Evolutionary conservation across 2,329 filamentous ascomycete genomes (phyloP), one percentile per base, ranked within the genome.

Genomic region (Aureobasidium zeae): DNA sequence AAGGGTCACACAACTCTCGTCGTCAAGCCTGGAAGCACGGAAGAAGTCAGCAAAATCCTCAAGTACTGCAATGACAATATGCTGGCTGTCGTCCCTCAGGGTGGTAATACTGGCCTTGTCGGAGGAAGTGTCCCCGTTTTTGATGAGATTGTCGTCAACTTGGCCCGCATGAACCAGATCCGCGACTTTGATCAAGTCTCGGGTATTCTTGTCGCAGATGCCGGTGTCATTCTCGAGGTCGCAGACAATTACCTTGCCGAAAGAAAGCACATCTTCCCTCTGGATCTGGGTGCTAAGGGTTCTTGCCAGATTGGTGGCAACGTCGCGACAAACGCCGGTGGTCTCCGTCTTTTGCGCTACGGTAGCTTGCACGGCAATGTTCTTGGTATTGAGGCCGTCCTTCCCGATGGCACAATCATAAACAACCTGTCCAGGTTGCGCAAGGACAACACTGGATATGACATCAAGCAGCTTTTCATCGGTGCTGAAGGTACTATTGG

Each of bases 381-480:
- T 2, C 73, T 98, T 12, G 91, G 91, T 19, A 72, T 98, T 39
- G 89, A 98, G 68, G 91, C 83, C 15, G 93, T 98, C 7, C 71
- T 98, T 29, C 86, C 91, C 1, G 86, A 98, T 59, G 91, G 91
- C 43, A 95, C 87, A 5, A 76, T 98, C 53, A 73, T 98, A 33
- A 80, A 96, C 55, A 87, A 95, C 55, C 77, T 98, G 22, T 83
- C 78, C 53, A 88, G 77, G 48, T 71, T 98, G 46, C 79, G 91
- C 53, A 98, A 98, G 72, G 96, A 98, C 72, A 98, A 98, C 69
- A 98, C 91, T 2, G 91, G 91, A 20, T 98, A 96, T 65, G 93
- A 98, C 61, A 66, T 95, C 46, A 95, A 95, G 70, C 89, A 95
- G 65, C 75, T 95, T 25, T 95, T 98, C 62, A 94, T 98, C 56